Percentiles rank a stretch among this genome's conserved stretches.
Evolutionary conservation across 768 basidiomycete species (phyloP).

Genomic region (Pulveroboletus sp.): DNA sequence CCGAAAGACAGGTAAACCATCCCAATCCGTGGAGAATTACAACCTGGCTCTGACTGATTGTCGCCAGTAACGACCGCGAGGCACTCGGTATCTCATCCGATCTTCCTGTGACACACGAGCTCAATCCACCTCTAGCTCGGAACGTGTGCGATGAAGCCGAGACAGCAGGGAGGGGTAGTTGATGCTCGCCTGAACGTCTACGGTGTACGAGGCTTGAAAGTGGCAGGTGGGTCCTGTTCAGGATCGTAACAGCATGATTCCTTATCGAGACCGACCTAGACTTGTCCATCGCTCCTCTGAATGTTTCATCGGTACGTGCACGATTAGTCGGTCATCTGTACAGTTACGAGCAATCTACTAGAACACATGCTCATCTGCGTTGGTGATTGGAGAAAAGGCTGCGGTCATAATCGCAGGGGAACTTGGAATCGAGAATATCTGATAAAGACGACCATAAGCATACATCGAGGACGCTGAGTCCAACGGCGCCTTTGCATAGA

Average conservation of each 20-base stretch:
- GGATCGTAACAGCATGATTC: not conserved
- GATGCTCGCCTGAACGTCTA: conserved; percentile 62
- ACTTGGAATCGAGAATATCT: conserved; percentile 14
- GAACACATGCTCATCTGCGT: conserved; percentile 23
- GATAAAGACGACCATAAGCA: not conserved
- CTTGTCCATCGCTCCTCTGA: conserved; percentile 38
- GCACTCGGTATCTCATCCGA: conserved; percentile 27
- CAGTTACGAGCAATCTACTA: not conserved
- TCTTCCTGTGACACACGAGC: not conserved
- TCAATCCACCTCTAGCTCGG: conserved; percentile 40
- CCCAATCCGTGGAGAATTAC: not conserved
- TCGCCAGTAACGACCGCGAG: conserved; percentile 28
- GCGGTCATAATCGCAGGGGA: conserved; percentile 21
- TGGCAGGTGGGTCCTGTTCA: conserved; percentile 41
- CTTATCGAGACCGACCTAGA: conserved; percentile 20
- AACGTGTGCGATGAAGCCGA: conserved; percentile 66
- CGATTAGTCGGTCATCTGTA: not conserved
- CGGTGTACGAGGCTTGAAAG: conserved; percentile 52
- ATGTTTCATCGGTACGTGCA: conserved; percentile 33
- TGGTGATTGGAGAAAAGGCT: conserved; percentile 26
- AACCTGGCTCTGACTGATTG: not conserved
- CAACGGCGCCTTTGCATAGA: too few relatives aligned
- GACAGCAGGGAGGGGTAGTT: conserved; percentile 55
- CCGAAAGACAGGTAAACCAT: conserved; percentile 16
- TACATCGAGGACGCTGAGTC: too few relatives aligned